Base-by-base conservation (phyloP, 257 asterid species). In the Penstemon barbatus region DNA sequence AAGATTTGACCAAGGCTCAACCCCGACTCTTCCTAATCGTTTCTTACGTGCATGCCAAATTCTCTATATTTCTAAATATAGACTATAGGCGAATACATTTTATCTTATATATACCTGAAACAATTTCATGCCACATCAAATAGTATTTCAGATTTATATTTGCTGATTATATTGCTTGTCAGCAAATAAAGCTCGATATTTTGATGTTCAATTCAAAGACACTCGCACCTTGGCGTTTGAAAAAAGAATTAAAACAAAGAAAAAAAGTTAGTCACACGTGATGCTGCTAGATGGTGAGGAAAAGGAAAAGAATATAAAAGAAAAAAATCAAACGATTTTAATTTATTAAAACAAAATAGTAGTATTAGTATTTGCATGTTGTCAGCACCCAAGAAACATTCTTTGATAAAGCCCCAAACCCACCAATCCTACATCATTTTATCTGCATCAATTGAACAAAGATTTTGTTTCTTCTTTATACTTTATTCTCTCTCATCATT, bases 201-300 rank as follows among this genome's bases (percentile, higher is more conserved):
- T 43, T 15, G 48, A 5, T 41, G 3, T 54, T 11, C 49, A 63
- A 55, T 33, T 25, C 7, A 13, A 36, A 8, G 7, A 53, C 69
- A 62, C 70, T 62, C 75, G 75, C 70, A 50, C 9, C 13, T 53
- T 33, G 65, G 75, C 75, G 75, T 53, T 71, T 71, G 70, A 54
- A 57, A 25, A 45, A 11, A 42, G n/a, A 5, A 42, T 19, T 4
- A 0, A 61, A 41, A 37, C 36, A 49, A 45, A 48, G 45, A 48
- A 42, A 10, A 25, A 25, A 25, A 25, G 33, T 25, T 25, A 25
- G 33, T 49, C 52, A 43, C 74, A 69, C 36, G 45, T 59, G 66
- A 4, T 46, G 66, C 4, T 69, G 40, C 42, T 49, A n/a, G 60
- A 12, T 57, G 74, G 57, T 25, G 25, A 11, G 68, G 53, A 63